Evolutionary conservation across 176 grass and related monocot genomes (phyloP), one percentile per base, ranked within the genome.

Genomic region (Lolium perenne): DNA sequence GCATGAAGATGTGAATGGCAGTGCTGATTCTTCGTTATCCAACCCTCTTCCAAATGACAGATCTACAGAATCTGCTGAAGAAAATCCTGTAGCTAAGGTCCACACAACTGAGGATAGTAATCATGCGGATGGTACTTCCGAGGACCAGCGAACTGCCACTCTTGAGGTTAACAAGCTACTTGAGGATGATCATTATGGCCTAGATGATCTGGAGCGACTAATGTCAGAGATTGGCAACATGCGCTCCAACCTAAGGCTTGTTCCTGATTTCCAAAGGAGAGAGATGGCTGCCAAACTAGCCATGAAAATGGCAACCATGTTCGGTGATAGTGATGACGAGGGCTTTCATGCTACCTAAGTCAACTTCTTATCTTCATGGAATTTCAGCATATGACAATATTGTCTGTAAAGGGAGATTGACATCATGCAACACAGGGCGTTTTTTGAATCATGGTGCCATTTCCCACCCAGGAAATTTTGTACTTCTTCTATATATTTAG

Each of bases 231-330:
- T 99, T 69, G 92, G 90, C 40, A 96, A 94, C 68, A 74, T 94
- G 85, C 92, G 92, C 35, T 90, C 87, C 64, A 99, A 99, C 82
- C 61, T 99, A 82, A 90, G 97, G 77, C 75, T 99, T 14, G 90
- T 99, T 89, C 94, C 94, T 43, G 94, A 99, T 83, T 96, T 96
- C 79, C 92, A 94, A 66, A 94, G 97, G 84, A 91, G 87, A 83
- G 90, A 99, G 79, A 96, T 94, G 92, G 92, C 94, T 78, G 90
- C 97, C 0, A 94, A 94, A 53, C 70, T 93, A 85, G 94, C 94
- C 13, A 94, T 94, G 90, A 94, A 91, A 88, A 99, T 96, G 97
- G 97, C 97, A 38, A 21, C 87, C 65, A 94, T 94, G 94, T 99
- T 96, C 88, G 90, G 87, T 85, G 90, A 75, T 71, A 88, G 83